Evolutionary conservation across 1,284 basidiomycete species (phyloP).

Genomic region (Tilletia walkeri): DNA sequence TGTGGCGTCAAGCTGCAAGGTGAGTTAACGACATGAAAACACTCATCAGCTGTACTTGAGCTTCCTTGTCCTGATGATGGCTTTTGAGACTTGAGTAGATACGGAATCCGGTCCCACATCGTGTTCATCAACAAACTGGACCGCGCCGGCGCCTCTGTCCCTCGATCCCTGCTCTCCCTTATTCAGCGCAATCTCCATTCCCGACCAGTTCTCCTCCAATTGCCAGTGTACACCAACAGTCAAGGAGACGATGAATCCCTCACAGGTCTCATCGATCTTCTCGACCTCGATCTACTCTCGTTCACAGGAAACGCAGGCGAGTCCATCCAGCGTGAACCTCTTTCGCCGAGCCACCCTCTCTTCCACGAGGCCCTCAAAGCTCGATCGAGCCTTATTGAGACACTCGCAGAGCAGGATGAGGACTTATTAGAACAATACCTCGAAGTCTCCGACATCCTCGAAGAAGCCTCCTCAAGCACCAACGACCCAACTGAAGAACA

Average conservation of each 20-base stretch:
- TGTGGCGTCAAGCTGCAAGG: slow-evolving; percentile 81
- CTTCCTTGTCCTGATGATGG: neutral
- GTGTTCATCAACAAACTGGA: slow-evolving; percentile 87
- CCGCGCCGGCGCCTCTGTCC: slow-evolving; percentile 75
- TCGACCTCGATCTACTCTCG: slow-evolving; percentile 34
- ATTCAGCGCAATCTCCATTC: slow-evolving; percentile 69
- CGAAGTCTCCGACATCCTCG: slow-evolving; percentile 10
- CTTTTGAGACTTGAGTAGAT: slow-evolving; percentile 60
- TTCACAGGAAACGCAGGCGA: slow-evolving; percentile 48
- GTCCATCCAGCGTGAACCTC: slow-evolving; percentile 21
- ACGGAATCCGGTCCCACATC: slow-evolving; percentile 72
- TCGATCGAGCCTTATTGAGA: slow-evolving; percentile 70
- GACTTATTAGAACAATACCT: slow-evolving; percentile 8
- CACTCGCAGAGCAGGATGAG: slow-evolving; percentile 60
- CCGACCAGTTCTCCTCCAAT: slow-evolving; percentile 69
- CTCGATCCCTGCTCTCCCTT: slow-evolving; percentile 69
- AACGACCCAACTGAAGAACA: neutral
- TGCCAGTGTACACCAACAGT: slow-evolving; percentile 70
- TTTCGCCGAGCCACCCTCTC: slow-evolving; percentile 45
- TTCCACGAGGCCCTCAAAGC: slow-evolving; percentile 68
- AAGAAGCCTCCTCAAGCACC: neutral
- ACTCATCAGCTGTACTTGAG: neutral
- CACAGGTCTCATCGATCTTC: slow-evolving; percentile 44
- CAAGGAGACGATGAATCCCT: slow-evolving; percentile 74
- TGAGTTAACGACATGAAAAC: slow-evolving; percentile 57